These are phyloP conservation scores for Hippophae tibetana DNA, from an alignment of 306 rosid genomes.

Conservation along the genomic window DNA sequence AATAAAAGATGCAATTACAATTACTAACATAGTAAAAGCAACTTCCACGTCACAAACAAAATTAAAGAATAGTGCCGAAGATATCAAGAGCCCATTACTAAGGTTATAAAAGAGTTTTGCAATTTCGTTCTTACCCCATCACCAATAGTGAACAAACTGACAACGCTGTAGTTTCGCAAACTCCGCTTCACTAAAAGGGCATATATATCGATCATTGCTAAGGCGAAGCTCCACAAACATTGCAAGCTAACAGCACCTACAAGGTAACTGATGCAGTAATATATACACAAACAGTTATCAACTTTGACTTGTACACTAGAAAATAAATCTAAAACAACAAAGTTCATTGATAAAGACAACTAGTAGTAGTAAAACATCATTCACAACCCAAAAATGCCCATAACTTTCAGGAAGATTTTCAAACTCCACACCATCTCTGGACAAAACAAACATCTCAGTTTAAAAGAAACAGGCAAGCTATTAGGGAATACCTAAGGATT, in stretches of 20 bases:
- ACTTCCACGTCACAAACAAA: too few relatives aligned
- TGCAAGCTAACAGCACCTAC: conserved; percentile 79
- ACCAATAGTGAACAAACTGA: conserved; percentile 64
- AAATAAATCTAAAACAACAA: too few relatives aligned
- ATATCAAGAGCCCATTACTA: conserved; percentile 6
- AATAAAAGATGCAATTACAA: too few relatives aligned
- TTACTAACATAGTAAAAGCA: too few relatives aligned
- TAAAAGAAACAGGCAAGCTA: conserved; percentile 82
- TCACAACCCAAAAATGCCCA: too few relatives aligned
- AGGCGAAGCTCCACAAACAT: conserved; percentile 57
- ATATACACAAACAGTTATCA: too few relatives aligned
- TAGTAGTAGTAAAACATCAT: too few relatives aligned
- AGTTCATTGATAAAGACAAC: too few relatives aligned
- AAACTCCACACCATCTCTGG: conserved; percentile 93
- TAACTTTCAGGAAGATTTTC: conserved; percentile 11
- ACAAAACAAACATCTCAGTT: conserved; percentile 78
- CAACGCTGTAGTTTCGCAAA: conserved; percentile 51
- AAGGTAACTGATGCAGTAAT: conserved; percentile 51
- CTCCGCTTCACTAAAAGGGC: conserved; percentile 72
- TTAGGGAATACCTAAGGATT: conserved; percentile 76
- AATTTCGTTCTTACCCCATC: conserved; percentile 66
- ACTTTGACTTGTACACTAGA: too few relatives aligned
- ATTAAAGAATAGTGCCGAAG: background rate
- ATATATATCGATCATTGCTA: conserved; percentile 63
- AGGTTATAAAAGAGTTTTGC: background rate